Percentiles rank a stretch among this genome's conserved stretches.
phyloP scores from a whole-genome alignment of 768 basidiomycete species.

The Roridomyces roridus region DNA sequence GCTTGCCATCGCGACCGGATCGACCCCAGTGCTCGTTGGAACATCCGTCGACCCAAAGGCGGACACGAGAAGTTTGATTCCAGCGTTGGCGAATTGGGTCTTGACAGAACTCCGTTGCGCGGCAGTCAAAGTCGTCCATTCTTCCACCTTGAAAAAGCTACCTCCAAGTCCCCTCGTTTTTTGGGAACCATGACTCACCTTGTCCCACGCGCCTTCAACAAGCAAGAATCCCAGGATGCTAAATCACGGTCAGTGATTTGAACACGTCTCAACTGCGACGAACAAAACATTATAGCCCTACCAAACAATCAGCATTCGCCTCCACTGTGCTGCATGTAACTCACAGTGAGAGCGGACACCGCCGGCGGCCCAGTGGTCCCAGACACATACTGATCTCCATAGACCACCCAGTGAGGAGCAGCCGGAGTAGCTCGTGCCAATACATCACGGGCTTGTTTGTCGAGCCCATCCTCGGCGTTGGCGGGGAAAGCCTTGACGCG shows the following conservation, averaged over 20 bases:
- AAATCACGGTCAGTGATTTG: not conserved
- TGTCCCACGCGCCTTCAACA: slow-evolving; percentile 61
- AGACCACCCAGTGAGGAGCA: slow-evolving; percentile 58
- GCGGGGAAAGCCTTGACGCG: slow-evolving; percentile 22
- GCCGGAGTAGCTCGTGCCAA: slow-evolving; percentile 45
- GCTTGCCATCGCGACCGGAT: slow-evolving; percentile 63
- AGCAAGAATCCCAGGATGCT: slow-evolving; percentile 62
- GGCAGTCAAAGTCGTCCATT: slow-evolving; percentile 56
- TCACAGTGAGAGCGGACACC: slow-evolving; percentile 49
- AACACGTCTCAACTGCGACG: not conserved
- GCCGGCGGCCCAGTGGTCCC: slow-evolving; percentile 56
- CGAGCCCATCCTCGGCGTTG: slow-evolving; percentile 34
- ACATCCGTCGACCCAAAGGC: slow-evolving; percentile 66
- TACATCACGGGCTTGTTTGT: slow-evolving; percentile 37
- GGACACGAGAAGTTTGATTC: slow-evolving; percentile 70
- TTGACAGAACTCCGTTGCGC: slow-evolving; percentile 55
- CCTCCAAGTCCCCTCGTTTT: no score
- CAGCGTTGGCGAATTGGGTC: slow-evolving; percentile 59
- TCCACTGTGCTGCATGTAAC: no score
- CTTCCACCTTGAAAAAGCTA: slow-evolving; percentile 48
- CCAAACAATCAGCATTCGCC: not conserved
- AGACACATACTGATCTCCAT: slow-evolving; percentile 48
- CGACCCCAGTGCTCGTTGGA: slow-evolving; percentile 62
- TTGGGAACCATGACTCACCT: slow-evolving; percentile 44
- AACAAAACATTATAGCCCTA: slow-evolving; percentile 69